Evolutionary conservation across 164 flowering plant species (phyloP), one percentile per base, ranked within the genome.

Genomic region (Cinnamomum chago): DNA sequence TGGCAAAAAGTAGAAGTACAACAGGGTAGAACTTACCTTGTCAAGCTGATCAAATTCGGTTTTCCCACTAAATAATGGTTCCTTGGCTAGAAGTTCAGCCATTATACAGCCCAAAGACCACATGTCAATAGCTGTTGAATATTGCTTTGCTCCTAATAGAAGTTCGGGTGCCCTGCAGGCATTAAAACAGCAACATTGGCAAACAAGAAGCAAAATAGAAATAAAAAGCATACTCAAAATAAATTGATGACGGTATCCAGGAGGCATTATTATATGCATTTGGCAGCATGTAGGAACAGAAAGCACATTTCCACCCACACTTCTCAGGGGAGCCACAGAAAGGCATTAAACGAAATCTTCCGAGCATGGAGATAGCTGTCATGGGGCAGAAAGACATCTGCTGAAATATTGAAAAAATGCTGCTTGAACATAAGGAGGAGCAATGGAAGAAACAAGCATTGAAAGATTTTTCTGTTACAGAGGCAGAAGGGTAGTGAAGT

Each of bases 61-160:
- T 79, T 83, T 87, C 72, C 93, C 97, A 28, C 71, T 75, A 72
- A 92, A 92, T 7, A 92, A 72, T 17, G 94, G 89, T 58, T 87
- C 84, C 72, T 83, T 87, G 18, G 83, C 51, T 72, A 92, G 76
- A 55, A 92, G 73, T 75, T 92, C 97, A 35, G 92, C 97, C 94
- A 92, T 90, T 70, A 92, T 89, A 71, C 97, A 92, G 30, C 97
- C 97, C 22, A 92, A 77, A 0, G 97, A 92, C 97, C 97, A 92
- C 94, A 92, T 89, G 80, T 92, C 97, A 77, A 92, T 79, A 2
- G 92, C 93, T 17, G 90, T 90, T 27, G 97, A 92, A 79, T 92
- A 92, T 73, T 88, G 79, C 77, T 86, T 85, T 58, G 84, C 77
- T 52, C 91, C 92, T 30, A 90, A 80, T 20, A 92, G 81, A 73